These are phyloP conservation scores for Avena eriantha DNA, from an alignment of 176 grass and related monocot genomes.

Conservation along the genomic window DNA sequence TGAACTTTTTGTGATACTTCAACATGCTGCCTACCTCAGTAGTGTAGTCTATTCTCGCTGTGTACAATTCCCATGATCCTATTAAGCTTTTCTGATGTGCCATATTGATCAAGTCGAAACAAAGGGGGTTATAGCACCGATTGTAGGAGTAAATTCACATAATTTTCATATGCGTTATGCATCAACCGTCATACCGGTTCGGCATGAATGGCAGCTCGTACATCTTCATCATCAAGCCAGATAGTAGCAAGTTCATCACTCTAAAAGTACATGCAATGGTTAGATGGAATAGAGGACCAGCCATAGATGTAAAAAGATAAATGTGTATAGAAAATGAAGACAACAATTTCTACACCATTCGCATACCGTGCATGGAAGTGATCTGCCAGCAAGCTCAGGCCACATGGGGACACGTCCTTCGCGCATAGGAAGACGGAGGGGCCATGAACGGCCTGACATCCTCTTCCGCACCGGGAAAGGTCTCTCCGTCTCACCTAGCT, in stretches of 20 bases:
- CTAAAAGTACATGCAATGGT: too few species aligned
- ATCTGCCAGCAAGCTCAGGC: too few species aligned
- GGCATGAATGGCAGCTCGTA: conserved; percentile 70
- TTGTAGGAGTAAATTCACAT: conserved; percentile 16
- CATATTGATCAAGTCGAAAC: not conserved
- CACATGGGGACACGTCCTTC: too few species aligned
- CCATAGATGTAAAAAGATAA: too few species aligned
- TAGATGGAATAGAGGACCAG: too few species aligned
- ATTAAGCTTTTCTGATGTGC: conserved; percentile 51
- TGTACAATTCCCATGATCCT: conserved; percentile 67
- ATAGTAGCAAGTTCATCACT: conserved; percentile 65
- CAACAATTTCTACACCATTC: too few species aligned
- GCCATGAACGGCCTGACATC: too few species aligned
- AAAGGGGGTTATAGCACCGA: not conserved
- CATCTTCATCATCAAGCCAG: conserved; percentile 75
- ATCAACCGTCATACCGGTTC: conserved; percentile 49
- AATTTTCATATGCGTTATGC: not conserved
- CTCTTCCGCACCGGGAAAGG: too few species aligned
- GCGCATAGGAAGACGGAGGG: too few species aligned
- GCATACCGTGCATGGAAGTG: too few species aligned
- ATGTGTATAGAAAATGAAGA: too few species aligned
- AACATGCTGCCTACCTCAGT: conserved; percentile 59
- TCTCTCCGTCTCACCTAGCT: too few species aligned
- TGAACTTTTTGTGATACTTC: conserved; percentile 70
- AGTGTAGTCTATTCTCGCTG: conserved; percentile 52